Conservation (phyloP, 768 basidiomycete genomes). For the Lactifluus volemus region DNA sequence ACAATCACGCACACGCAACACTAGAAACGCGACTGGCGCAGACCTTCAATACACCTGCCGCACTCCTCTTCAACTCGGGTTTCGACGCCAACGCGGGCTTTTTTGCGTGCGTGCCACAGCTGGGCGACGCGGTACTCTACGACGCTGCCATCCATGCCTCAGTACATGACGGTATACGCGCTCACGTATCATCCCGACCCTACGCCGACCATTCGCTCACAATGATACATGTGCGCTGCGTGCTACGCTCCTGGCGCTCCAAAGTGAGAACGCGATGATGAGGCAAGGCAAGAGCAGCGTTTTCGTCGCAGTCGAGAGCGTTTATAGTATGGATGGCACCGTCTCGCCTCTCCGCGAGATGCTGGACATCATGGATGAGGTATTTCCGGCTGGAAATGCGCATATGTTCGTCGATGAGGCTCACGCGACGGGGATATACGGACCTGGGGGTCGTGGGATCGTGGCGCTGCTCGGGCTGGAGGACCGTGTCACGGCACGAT, state of each 20-base stretch:
- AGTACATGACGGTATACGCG: constrained; percentile 82
- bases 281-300: constrained; percentile 37
- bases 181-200: neutral
- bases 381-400: constrained; percentile 53
- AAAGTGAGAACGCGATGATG: constrained; percentile 31
- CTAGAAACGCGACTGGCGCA: constrained; percentile 61
- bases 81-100: constrained; percentile 90
- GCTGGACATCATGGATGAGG: constrained; percentile 48
- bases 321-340: constrained; percentile 77
- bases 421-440: constrained; percentile 88
- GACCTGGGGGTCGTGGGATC: constrained; percentile 64
- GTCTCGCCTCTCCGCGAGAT: constrained; percentile 67
- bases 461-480: constrained; percentile 66
- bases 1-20: constrained; percentile 55
- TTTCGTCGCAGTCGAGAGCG: constrained; percentile 79
- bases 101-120: constrained; percentile 73
- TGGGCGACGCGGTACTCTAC: constrained; percentile 66
- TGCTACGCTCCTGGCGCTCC: constrained; percentile 34
- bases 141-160: constrained; percentile 90
- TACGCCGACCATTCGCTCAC: constrained; percentile 49
- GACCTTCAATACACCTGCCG: constrained; percentile 57
- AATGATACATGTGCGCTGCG: constrained; percentile 54
- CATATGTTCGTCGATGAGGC: constrained; percentile 88
- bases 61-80: constrained; percentile 84
- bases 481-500: constrained; percentile 58